Evolutionary conservation across 345 rosid species (phyloP).

Genomic region (Kernera saxatilis): DNA sequence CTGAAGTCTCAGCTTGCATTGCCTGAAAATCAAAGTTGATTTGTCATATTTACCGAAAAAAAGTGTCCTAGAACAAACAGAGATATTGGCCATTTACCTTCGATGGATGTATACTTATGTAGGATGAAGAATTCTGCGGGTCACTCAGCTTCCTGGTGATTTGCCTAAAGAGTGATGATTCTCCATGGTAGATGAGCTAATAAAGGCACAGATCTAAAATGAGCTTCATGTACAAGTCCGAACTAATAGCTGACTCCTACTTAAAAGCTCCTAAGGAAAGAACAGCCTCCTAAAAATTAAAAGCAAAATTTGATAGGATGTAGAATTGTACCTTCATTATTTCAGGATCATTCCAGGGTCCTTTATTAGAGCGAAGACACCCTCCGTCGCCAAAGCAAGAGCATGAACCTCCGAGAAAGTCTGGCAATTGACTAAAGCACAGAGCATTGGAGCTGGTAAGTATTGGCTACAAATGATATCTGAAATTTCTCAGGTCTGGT

Average conservation of each 20-base stretch:
- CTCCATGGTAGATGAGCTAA: conserved; percentile 64
- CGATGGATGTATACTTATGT: conserved; percentile 41
- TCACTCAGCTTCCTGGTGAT: conserved; percentile 47
- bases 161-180: conserved; percentile 56
- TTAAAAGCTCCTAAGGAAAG: background rate
- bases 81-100: conserved; percentile 39
- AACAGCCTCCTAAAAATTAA: background rate
- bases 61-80: background rate
- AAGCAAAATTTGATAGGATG: background rate
- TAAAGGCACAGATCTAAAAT: conserved; percentile 13
- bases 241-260: conserved; percentile 15
- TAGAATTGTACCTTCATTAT: conserved; percentile 67
- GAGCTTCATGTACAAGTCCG: conserved; percentile 10
- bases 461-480: background rate
- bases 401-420: conserved; percentile 93
- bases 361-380: conserved; percentile 86
- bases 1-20: conserved; percentile 39
- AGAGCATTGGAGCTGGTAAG: conserved; percentile 10
- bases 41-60: conserved; percentile 6
- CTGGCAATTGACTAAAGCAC: conserved; percentile 82
- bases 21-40: conserved; percentile 39
- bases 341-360: conserved; percentile 94
- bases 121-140: conserved; percentile 36
- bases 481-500: background rate
- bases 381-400: conserved; percentile 75